Base-by-base conservation (phyloP, 2,329 filamentous ascomycete species). In the Calonectria henricotiae region DNA sequence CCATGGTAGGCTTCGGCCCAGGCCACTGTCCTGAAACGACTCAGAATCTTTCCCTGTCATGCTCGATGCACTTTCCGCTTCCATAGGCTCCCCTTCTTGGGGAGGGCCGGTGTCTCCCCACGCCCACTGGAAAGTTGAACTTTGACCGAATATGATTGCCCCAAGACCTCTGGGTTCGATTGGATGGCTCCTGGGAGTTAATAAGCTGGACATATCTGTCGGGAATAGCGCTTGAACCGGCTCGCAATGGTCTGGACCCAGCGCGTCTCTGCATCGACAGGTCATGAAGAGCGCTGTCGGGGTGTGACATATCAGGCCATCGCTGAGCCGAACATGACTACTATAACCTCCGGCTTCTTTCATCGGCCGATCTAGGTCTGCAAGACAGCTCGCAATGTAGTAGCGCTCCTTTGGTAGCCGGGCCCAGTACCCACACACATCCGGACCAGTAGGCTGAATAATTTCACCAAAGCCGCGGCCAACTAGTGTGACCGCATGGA, bases 401-500 rank as follows among this genome's bases (percentile, higher is more conserved):
- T 71, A 73, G 7, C 49, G 23, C 9, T 62, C 13, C 32, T 43
- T 69, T n/a, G 71, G 71, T 23, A 73, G 8, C 9, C 51, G 13
- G 2, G 55, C 23, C 71, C 71, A 73, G 32, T 62, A 46, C 9
- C 32, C 41, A 17, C 54, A 69, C 3, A 44, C 7, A 23, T 61
- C 25, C 51, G 35, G 43, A 32, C 30, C 7, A n/a, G 30, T 20
- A 20, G 73, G 72, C 20, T 43, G 25, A 30, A 77, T 74, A 11
- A 77, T 37, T 5, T 77, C 72, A 3, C 76, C 76, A 66, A 77
- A 78, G 0, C 72, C 72, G 5, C 70, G 58, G 1, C 77, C 78
- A 55, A 79, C 68, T 1, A 79, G 39, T 1, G 71, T 72, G 5
- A 78, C 66, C 1, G 77, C 74, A 2, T 70, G 49, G 6, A 78